Conservation (phyloP, 345 rosid genomes). For the Camelina neglecta region DNA sequence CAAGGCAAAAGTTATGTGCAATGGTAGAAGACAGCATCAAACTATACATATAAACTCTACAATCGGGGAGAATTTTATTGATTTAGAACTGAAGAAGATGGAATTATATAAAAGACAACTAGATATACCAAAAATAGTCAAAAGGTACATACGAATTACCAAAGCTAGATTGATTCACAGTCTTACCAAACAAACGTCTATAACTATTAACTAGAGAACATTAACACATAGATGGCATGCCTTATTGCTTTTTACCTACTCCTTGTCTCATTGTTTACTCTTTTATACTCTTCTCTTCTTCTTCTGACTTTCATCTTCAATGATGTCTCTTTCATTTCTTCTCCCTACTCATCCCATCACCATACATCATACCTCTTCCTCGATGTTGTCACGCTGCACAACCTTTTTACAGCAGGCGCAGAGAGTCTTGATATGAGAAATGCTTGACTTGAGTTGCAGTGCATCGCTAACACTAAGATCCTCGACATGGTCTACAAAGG, state of each 20-base stretch:
- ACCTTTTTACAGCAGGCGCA: not conserved
- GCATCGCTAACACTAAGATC: not conserved
- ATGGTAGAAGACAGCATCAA: too few relatives aligned
- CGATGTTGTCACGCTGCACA: not conserved
- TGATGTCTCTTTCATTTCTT: not conserved
- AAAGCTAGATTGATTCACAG: not conserved
- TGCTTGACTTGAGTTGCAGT: conserved; percentile 7
- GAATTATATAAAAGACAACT: too few relatives aligned
- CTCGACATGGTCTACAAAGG: conserved; percentile 18
- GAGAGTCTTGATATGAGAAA: not conserved
- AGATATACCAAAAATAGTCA: too few relatives aligned
- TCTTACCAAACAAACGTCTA: too few relatives aligned
- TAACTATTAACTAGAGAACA: not conserved
- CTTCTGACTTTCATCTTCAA: not conserved
- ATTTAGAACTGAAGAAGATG: too few relatives aligned
- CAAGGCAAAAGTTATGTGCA: too few relatives aligned
- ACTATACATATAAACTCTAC: too few relatives aligned
- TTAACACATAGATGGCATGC: not conserved
- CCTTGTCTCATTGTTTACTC: not conserved
- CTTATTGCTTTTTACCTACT: not conserved
- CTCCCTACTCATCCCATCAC: not conserved
- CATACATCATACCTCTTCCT: not conserved
- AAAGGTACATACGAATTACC: too few relatives aligned
- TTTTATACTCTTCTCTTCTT: not conserved
- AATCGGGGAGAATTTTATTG: too few relatives aligned